phyloP scores from a whole-genome alignment of 1,284 basidiomycete species.

The Albatrellus sp. region DNA sequence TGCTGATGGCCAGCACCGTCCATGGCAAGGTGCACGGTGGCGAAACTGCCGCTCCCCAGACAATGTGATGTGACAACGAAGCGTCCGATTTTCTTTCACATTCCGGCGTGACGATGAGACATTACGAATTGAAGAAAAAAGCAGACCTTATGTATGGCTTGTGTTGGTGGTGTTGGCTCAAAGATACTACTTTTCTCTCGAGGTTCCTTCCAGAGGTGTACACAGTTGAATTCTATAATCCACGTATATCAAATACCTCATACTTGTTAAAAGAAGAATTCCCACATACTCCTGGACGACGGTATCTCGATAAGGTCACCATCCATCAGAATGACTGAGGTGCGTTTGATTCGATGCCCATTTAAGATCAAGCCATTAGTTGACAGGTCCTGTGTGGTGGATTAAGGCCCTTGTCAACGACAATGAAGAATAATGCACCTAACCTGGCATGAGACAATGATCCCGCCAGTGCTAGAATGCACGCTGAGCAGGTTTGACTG shows the following conservation, averaged over 20 bases:
- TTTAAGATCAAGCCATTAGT: slow-evolving; percentile 71
- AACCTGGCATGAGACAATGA: slow-evolving; percentile 68
- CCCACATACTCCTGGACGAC: slow-evolving; percentile 38
- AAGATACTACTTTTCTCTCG: slow-evolving; percentile 41
- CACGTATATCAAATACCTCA: neutral
- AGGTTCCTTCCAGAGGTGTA: slow-evolving; percentile 40
- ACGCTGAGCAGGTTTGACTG: slow-evolving; percentile 25
- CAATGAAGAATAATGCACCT: slow-evolving; percentile 5
- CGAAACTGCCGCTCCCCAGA: slow-evolving; percentile 71
- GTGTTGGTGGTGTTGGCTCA: slow-evolving; percentile 45
- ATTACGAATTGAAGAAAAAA: neutral
- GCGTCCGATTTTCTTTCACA: slow-evolving; percentile 35
- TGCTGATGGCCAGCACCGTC: slow-evolving; percentile 52
- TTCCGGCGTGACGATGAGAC: neutral
- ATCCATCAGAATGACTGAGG: slow-evolving; percentile 59
- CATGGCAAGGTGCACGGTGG: slow-evolving; percentile 66
- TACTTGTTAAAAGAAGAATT: slow-evolving; percentile 1
- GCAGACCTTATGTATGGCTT: slow-evolving; percentile 34
- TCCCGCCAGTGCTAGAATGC: slow-evolving; percentile 53
- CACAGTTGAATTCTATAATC: slow-evolving; percentile 52
- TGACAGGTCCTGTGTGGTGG: slow-evolving; percentile 47
- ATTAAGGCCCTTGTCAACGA: neutral
- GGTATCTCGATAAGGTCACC: slow-evolving; percentile 61
- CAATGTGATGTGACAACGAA: slow-evolving; percentile 65
- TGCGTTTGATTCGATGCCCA: slow-evolving; percentile 48